Evolutionary conservation across 352 stramenopile species (phyloP).

Genomic region (Phytophthora sp.): DNA sequence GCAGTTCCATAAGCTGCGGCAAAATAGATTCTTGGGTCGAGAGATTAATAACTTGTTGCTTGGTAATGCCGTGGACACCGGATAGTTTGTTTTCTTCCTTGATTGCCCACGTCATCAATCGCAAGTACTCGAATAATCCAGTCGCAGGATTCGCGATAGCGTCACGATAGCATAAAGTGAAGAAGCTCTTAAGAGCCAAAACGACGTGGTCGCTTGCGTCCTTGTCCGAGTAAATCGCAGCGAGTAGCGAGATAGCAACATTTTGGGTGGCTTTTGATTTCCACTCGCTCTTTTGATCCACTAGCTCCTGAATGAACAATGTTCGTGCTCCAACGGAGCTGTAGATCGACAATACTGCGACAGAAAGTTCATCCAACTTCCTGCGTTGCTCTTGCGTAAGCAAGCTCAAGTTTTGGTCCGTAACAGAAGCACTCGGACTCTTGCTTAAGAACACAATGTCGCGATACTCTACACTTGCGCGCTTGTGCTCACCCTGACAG

Average conservation of each 20-base stretch:
- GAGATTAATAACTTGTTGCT: constrained; percentile 35
- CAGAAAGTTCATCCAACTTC: constrained; percentile 36
- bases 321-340: constrained; percentile 21
- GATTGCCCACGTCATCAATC: constrained; percentile 23
- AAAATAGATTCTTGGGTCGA: constrained; percentile 40
- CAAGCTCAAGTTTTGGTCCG: constrained; percentile 13
- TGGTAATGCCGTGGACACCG: background rate
- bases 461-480: constrained; percentile 31
- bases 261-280: constrained; percentile 29
- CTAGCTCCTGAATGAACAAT: constrained; percentile 22
- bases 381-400: constrained; percentile 39
- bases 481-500: constrained; percentile 15
- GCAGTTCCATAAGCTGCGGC: constrained; percentile 36
- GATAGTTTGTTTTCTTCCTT: constrained; percentile 22
- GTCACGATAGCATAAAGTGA: constrained; percentile 29
- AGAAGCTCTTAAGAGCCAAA: constrained; percentile 26
- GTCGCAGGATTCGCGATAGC: background rate
- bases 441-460: constrained; percentile 52
- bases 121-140: constrained; percentile 39
- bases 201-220: constrained; percentile 22
- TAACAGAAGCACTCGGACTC: constrained; percentile 16
- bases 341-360: constrained; percentile 30
- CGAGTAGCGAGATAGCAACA: constrained; percentile 36
- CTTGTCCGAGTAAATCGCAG: constrained; percentile 8
- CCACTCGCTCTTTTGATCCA: constrained; percentile 34